Evolutionary conservation across 2,329 filamentous ascomycete genomes (phyloP), one percentile per base, ranked within the genome.

Genomic region (Mycosphaerelloides madeirae): DNA sequence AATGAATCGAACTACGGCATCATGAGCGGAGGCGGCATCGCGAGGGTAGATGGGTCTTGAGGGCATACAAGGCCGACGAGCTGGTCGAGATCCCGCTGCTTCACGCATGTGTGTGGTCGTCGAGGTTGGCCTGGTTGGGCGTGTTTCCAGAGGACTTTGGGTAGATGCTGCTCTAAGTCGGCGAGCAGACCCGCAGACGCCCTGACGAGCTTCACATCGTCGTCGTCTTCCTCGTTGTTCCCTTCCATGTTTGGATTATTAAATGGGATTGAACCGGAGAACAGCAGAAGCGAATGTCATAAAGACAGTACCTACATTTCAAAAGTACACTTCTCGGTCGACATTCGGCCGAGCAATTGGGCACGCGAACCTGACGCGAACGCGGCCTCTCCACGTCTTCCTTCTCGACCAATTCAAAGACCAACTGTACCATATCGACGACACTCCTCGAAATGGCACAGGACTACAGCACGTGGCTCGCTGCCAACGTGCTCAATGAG

Each of bases 401-500:
- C 16, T 15, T 35, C n/a, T 12, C 6, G 3, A 16, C 13, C n/a
- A 18, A 5, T 6, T n/a, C 31, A 6, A n/a, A 32, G 31, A 13
- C 6, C 31, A 13, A 32, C 31, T 14, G 15, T 6, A 6, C 8
- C 31, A 32, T 32, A 32, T 6, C 14, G 8, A 12, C 28, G 11
- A 32, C 42, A 5, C 31, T 32, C 31, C 6, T 16, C 31, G 6
- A 6, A 32, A 32, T 73, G 70, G 53, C 58, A 28, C 79, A 84
- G 37, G 60, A 69, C 52, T 83, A 87, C 61, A 81, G 74, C 54
- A 82, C 81, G 44, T 91, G 81, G 58, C 77, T 95, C 6, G 85
- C 85, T 3, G 80, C 83, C 56, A 80, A 83, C 59, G 77, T 95
- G 45, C 74, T 95, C 52, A 83, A 81, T 46, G 87, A 95, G 61